A percentile compares a stretch with the other conserved stretches of the same genome.
phyloP scores from a whole-genome alignment of 179 eudicot species.

The Sideroxylon spinosum region DNA sequence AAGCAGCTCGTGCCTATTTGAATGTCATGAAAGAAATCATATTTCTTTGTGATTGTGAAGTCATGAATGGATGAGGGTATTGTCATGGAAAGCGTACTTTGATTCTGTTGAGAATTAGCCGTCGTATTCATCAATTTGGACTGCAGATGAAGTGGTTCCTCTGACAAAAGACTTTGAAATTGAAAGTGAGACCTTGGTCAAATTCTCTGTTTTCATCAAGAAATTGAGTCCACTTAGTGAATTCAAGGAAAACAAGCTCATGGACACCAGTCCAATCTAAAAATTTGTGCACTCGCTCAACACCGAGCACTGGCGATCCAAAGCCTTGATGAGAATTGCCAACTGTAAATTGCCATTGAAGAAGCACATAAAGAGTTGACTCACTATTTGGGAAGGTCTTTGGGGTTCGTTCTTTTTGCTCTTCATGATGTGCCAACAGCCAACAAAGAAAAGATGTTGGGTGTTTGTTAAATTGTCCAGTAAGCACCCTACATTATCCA shows the following conservation, averaged over 20 bases:
- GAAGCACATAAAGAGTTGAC: conserved; percentile 43
- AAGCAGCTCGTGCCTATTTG: too few species aligned
- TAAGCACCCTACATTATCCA: too few species aligned
- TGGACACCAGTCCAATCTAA: conserved; percentile 39
- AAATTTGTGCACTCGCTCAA: conserved; percentile 56
- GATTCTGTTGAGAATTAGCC: too few species aligned
- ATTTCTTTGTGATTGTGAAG: too few species aligned
- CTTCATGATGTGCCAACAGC: conserved; percentile 46
- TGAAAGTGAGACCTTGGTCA: conserved; percentile 28
- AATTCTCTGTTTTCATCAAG: conserved; percentile 43
- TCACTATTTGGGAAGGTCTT: conserved; percentile 56
- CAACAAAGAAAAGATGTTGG: conserved; percentile 41
- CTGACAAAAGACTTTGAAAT: conserved; percentile 32
- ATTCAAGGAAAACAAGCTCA: conserved; percentile 33
- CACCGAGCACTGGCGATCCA: conserved; percentile 42
- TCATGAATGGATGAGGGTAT: too few species aligned
- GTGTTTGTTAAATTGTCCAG: too few species aligned
- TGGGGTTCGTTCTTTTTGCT: conserved; percentile 68
- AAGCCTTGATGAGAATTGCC: conserved; percentile 26
- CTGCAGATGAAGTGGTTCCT: conserved; percentile 45
- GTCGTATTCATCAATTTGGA: too few species aligned
- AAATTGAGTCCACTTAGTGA: conserved; percentile 45
- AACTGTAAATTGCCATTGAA: conserved; percentile 14
- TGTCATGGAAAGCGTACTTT: too few species aligned
- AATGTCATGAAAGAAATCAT: too few species aligned